Conservation (phyloP, 2,329 filamentous ascomycete genomes). For the Coniochaeta ligniaria region DNA sequence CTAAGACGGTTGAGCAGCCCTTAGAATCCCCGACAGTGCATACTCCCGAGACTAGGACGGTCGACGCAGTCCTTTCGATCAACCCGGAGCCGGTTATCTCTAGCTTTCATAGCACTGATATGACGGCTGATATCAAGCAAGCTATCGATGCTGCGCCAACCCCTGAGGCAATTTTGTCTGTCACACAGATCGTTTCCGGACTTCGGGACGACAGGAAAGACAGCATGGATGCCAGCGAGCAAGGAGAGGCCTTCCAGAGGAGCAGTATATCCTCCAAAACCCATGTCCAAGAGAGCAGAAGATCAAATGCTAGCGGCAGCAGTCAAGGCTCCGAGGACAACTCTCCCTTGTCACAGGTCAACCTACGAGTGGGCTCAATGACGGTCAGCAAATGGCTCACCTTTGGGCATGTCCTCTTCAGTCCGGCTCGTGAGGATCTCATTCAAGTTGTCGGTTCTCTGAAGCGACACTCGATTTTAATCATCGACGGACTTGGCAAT, state of each 20-base stretch:
- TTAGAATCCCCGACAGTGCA: constrained; percentile 42
- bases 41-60: constrained; percentile 18
- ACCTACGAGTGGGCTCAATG: constrained; percentile 71
- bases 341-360: constrained; percentile 62
- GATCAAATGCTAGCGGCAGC: constrained; percentile 36
- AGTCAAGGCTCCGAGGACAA: constrained; percentile 46
- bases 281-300: constrained; percentile 22
- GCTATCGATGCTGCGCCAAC: constrained; percentile 34
- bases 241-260: constrained; percentile 14
- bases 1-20: constrained; percentile 24
- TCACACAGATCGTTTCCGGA: constrained; percentile 33
- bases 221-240: constrained; percentile 12
- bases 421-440: constrained; percentile 67
- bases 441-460: constrained; percentile 38
- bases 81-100: constrained; percentile 19
- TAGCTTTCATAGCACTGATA: constrained; percentile 47
- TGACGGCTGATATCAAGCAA: constrained; percentile 44
- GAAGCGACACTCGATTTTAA: constrained; percentile 60
- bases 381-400: constrained; percentile 85
- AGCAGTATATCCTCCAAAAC: constrained; percentile 21
- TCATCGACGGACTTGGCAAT: constrained; percentile 80
- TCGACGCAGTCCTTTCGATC: constrained; percentile 18
- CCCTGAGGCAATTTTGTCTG: constrained; percentile 35
- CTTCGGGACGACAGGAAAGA: constrained; percentile 27
- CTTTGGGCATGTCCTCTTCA: constrained; percentile 78